Base-by-base conservation (phyloP, 371 early-diverging fungal genomes). In the Mortierella polycephala region DNA sequence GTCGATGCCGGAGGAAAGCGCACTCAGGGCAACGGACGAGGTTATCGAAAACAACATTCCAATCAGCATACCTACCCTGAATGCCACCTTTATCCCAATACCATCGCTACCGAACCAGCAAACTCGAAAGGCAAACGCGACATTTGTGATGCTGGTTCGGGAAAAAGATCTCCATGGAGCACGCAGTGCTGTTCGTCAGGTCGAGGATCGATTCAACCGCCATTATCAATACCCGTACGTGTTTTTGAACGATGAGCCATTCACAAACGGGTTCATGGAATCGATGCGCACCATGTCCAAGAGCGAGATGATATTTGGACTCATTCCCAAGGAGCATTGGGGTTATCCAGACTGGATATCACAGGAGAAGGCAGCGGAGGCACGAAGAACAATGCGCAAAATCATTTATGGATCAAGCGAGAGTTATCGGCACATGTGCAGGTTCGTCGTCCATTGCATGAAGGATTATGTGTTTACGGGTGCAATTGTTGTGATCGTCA, bases 371-470 rank as follows among this genome's bases (percentile, higher is more conserved):
- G 94, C 93, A 4, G 83, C 83, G 46, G 73, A 83, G 63, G 58
- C 75, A 12, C 85, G 93, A 69, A 73, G 85, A 40, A 67, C 82
- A 55, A 90, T 96, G 92, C 82, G 84, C 23, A 74, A 86, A 20
- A 80, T 96, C 39, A 92, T 95, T 40, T 96, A 98, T 83, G 98
- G 95, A 6, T 90, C 86, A 21, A 90, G 87, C 50, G 90, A 93
- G 73, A 91, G 94, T 6, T 98, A 98, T 82, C 89, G 96, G 40
- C 93, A 96, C 77, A 98, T 98, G 98, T 98, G 98, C 86, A 86
- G 93, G 81, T 90, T 71, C 67, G 63, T 71, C 67, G 63, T 54
- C 13, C 7, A 9, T 37, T 13, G 3, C 52, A 14, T 16, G 30
- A 4, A 30, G 30, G 4, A 30, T 30, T 2, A 30, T 30, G 4